Evolutionary conservation across 1,284 basidiomycete species (phyloP).

Genomic region (Leccinum variabile): DNA sequence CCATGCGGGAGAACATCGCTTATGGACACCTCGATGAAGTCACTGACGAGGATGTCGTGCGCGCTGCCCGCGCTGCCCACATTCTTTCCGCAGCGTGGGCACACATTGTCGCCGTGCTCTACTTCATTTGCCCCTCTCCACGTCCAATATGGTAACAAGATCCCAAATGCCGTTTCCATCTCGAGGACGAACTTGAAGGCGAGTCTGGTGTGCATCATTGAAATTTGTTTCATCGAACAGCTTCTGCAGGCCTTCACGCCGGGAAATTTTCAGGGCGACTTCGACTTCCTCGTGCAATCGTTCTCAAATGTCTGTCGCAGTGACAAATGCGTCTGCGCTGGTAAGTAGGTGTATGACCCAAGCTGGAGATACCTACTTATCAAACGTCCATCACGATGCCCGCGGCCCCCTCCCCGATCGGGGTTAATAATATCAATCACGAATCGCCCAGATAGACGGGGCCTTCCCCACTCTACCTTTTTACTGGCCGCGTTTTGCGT

Average conservation of each 20-base stretch:
- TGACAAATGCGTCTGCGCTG: conserved; percentile 13
- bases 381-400: conserved; percentile 2
- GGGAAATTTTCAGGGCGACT: background rate
- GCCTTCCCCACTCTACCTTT: conserved; percentile 6
- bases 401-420: conserved; percentile 4
- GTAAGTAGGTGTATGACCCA: conserved; percentile 10
- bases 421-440: conserved; percentile 13
- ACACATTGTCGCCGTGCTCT: conserved; percentile 10
- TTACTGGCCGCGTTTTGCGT: conserved; percentile 4
- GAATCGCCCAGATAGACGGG: conserved; percentile 11
- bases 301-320: conserved; percentile 12
- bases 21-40: too few species aligned
- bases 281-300: conserved; percentile 10
- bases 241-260: conserved; percentile 13
- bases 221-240: conserved; percentile 13
- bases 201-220: conserved; percentile 15
- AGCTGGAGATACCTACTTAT: background rate
- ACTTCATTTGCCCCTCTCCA: conserved; percentile 20
- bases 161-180: conserved; percentile 5
- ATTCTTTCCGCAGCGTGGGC: conserved; percentile 1
- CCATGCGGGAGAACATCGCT: too few species aligned
- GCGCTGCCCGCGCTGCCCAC: too few species aligned
- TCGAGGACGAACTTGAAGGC: conserved; percentile 4
- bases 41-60: too few species aligned
- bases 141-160: conserved; percentile 7